phyloP scores from a whole-genome alignment of 1,139 yeast species.

The Kazachstania sp. region DNA sequence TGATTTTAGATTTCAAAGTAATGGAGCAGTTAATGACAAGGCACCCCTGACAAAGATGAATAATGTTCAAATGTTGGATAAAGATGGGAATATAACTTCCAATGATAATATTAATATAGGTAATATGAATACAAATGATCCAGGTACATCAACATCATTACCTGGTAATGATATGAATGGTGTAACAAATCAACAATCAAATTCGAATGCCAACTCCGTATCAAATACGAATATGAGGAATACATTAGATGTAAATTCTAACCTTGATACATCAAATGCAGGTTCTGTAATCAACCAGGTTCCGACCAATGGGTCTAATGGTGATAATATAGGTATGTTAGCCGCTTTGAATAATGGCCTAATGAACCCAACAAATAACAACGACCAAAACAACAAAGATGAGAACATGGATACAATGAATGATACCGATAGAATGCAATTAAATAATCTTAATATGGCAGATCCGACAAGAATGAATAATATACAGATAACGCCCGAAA shows the following conservation, averaged over 20 bases:
- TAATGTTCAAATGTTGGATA: not conserved
- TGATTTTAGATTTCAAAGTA: constrained; percentile 4
- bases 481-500: constrained; percentile 2
- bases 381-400: not conserved
- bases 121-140: not conserved
- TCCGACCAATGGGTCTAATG: not conserved
- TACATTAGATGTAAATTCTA: not conserved
- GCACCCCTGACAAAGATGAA: not conserved
- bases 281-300: not conserved
- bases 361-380: not conserved
- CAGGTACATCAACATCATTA: not conserved
- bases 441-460: not conserved
- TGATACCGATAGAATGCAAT: not conserved
- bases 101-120: not conserved
- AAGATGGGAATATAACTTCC: not conserved
- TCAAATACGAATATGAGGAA: not conserved
- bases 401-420: not conserved
- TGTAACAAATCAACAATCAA: not conserved
- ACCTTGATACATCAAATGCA: not conserved
- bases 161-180: not conserved
- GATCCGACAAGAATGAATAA: not conserved
- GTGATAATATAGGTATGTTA: not conserved
- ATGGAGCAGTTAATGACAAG: not conserved
- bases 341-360: not conserved
- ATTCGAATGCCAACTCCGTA: not conserved